Evolutionary conservation across 768 basidiomycete species (phyloP).

Genomic region (Leccinum longicurvipes): DNA sequence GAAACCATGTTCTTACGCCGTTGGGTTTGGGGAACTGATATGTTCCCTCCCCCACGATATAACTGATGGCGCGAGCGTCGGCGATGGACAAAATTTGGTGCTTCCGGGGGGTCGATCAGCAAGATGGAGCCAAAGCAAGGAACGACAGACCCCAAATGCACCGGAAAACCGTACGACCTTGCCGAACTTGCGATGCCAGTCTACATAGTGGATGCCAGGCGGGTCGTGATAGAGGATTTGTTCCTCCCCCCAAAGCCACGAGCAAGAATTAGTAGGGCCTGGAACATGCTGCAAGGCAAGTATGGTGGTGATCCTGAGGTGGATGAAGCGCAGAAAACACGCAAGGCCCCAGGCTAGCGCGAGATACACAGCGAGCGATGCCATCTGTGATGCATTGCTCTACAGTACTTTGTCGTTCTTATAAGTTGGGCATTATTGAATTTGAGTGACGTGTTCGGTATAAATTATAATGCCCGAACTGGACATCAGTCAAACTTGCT

Average conservation of each 20-base stretch:
- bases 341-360: conserved; percentile 22
- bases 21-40: conserved; percentile 61
- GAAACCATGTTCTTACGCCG: conserved; percentile 64
- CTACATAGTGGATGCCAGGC: conserved; percentile 51
- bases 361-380: conserved; percentile 3
- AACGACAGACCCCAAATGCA: conserved; percentile 47
- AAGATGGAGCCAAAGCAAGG: conserved; percentile 3
- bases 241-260: conserved; percentile 61
- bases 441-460: conserved; percentile 18
- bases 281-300: conserved; percentile 44
- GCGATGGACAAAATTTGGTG: conserved; percentile 57
- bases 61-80: conserved; percentile 49
- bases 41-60: conserved; percentile 51
- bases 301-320: conserved; percentile 34
- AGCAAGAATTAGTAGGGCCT: conserved; percentile 47
- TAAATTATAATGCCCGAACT: neutral
- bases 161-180: conserved; percentile 54
- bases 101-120: conserved; percentile 30
- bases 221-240: conserved; percentile 47
- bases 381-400: conserved; percentile 8
- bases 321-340: conserved; percentile 32
- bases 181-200: conserved; percentile 54
- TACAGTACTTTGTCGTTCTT: neutral
- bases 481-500: conserved; percentile 4
- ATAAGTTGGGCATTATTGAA: neutral